phyloP scores from a whole-genome alignment of 306 rosid genomes.

The Trifolium dubium region DNA sequence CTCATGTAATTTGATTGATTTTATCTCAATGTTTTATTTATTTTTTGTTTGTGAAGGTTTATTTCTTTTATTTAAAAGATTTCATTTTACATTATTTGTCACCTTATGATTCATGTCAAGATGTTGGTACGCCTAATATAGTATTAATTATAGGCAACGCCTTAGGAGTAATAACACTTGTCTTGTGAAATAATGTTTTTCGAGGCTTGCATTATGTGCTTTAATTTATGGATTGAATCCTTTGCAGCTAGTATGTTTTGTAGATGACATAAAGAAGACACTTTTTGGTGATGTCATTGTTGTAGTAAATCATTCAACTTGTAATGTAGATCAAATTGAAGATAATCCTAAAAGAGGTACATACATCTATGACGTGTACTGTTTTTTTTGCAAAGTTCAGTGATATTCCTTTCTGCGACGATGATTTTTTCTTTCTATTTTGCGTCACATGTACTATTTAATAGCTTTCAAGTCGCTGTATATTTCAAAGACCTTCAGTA shows the following conservation, averaged over 20 bases:
- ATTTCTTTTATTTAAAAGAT: not conserved
- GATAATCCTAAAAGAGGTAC: slow-evolving; percentile 55
- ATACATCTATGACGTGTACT: slow-evolving; percentile 24
- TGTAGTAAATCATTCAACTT: slow-evolving; percentile 45
- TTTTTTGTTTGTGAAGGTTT: not conserved
- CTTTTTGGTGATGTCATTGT: slow-evolving; percentile 54
- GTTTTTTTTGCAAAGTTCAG: slow-evolving; percentile 32
- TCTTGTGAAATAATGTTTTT: not conserved
- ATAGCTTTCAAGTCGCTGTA: slow-evolving; percentile 57
- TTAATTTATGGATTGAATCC: slow-evolving; percentile 35
- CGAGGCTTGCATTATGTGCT: slow-evolving; percentile 26
- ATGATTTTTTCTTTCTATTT: slow-evolving; percentile 16
- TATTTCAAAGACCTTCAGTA: slow-evolving; percentile 54
- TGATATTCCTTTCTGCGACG: slow-evolving; percentile 16
- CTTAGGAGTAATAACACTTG: slow-evolving; percentile 2
- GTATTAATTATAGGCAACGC: slow-evolving; percentile 1
- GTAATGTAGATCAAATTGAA: slow-evolving; percentile 39
- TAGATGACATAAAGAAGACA: slow-evolving; percentile 49
- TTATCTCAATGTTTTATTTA: not conserved
- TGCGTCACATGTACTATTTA: slow-evolving; percentile 41
- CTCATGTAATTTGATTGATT: slow-evolving; percentile 61
- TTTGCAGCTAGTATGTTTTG: slow-evolving; percentile 65
- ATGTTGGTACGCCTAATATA: slow-evolving; percentile 10
- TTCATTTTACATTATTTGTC: not conserved
- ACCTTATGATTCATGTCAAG: slow-evolving; percentile 20